Base-by-base conservation (phyloP, 2,329 filamentous ascomycete genomes). In the Cercospora janseana region DNA sequence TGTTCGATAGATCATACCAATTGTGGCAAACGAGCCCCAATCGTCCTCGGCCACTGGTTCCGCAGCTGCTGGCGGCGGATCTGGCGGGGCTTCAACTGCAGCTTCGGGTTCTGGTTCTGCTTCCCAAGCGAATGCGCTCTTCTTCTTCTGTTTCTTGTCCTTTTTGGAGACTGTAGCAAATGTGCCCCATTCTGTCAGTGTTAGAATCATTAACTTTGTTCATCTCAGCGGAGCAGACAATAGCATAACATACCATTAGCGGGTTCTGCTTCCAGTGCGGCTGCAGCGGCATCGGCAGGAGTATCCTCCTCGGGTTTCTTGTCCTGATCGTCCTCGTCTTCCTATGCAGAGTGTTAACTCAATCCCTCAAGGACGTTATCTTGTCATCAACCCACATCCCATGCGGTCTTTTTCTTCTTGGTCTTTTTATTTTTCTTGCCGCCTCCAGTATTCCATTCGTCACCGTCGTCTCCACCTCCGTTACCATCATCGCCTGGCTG, bases 401-500 rank as follows among this genome's bases (percentile, higher is more conserved):
- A 13, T 13, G 24, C 27, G 21, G 34, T 28, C 24, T 47, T 29
- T 12, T 69, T 71, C 61, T 72, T 70, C 57, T 71, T 72, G 59
- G 70, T 69, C 55, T 70, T 70, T 51, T 68, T 66, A 18, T 66
- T 67, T 55, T 71, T 72, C 46, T 67, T 68, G 9, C 60, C 59
- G 6, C 61, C 60, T 16, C 51, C 61, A 49, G 50, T 59, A 57
- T 57, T 64, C 58, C 60, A 66, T 26, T 70, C 67, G 26, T 71
- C 70, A 8, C 64, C 68, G 27, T 66, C 65, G 4, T 64, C 63
- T 12, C 60, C 66, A n/a, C 61, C 65, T 16, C 48, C 60, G 37
- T 64, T 60, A n/a, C 55, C 65, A 18, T 46, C 60, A 37, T 64
- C 61, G 7, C 56, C 64, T n/a, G 60, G 60, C 20, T 58, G 60